Base-by-base conservation (phyloP, 805 yeast species). In the Spathaspora gorwiae region DNA sequence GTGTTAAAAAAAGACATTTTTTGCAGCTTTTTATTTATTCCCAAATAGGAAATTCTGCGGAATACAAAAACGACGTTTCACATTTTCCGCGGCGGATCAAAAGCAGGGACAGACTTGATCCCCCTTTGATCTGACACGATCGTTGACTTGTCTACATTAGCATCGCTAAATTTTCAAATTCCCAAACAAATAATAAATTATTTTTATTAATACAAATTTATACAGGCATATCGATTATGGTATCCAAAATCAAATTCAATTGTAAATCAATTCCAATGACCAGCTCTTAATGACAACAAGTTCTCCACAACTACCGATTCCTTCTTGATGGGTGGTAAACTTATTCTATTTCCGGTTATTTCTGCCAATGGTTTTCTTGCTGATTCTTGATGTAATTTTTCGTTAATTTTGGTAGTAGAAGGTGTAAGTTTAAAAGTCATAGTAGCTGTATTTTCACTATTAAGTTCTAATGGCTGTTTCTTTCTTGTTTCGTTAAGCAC, bases 281-380 rank as follows among this genome's bases (percentile, higher is more conserved):
- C 71, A 8, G 62, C 47, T 57, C 65, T 65, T 44, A 72, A 57
- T 26, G 73, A 63, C 38, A 73, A 59, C 49, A 72, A 62, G 56
- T 69, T 69, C 40, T 70, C 66, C 14, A 70, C 71, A 35, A 72
- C 65, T 47, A 67, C 72, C 33, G 46, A 53, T 32, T 49, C 45
- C 33, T 39, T 47, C 44, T 31, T 47, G 40, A 35, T 47, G 5
- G 47, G 27, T 4, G 47, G 47, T 31, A 39, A 35, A 5, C 6
- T 14, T 31, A 35, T 26, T 39, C 37, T 35, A 13, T 36, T 36
- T 19, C 14, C 12, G 14, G 11, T 32, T 36, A 65, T 33, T 41
- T 55, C 57, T 13, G 61, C 59, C 42, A 66, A 58, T 26, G 68
- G 66, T 43, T 52, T 54, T 48, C 70, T 60, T 26, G 14, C 35